Conservation (phyloP, 306 rosid genomes). For the Lathyrus tuberosus region DNA sequence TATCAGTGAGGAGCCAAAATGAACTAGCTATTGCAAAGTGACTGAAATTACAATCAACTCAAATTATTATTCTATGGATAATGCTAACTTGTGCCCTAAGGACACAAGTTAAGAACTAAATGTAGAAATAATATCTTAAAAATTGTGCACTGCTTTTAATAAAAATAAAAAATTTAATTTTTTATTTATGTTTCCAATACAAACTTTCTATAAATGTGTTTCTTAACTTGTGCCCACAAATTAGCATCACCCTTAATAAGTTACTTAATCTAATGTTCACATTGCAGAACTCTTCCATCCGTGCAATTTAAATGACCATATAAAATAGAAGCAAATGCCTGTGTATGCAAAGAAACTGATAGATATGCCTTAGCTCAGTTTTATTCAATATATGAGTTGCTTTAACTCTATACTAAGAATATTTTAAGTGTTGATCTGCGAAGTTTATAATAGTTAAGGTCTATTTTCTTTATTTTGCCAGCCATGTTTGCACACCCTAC, state of each 20-base stretch:
- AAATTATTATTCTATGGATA: too few species aligned
- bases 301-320: conserved; percentile 25
- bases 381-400: background rate
- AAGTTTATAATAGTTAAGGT: background rate
- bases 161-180: too few species aligned
- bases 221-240: too few species aligned
- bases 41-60: background rate
- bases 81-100: too few species aligned
- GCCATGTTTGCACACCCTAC: conserved; percentile 14
- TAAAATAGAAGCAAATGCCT: background rate
- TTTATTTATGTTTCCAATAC: too few species aligned
- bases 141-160: too few species aligned
- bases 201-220: too few species aligned
- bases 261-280: conserved; percentile 7
- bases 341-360: background rate
- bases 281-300: background rate
- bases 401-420: conserved; percentile 1
- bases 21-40: background rate
- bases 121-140: too few species aligned
- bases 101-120: too few species aligned
- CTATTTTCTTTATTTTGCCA: background rate
- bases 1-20: background rate
- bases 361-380: background rate
- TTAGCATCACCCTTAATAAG: too few species aligned
- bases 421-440: background rate